These are phyloP conservation scores for Vicia sativa DNA, from an alignment of 306 rosid genomes.

Conservation along the genomic window DNA sequence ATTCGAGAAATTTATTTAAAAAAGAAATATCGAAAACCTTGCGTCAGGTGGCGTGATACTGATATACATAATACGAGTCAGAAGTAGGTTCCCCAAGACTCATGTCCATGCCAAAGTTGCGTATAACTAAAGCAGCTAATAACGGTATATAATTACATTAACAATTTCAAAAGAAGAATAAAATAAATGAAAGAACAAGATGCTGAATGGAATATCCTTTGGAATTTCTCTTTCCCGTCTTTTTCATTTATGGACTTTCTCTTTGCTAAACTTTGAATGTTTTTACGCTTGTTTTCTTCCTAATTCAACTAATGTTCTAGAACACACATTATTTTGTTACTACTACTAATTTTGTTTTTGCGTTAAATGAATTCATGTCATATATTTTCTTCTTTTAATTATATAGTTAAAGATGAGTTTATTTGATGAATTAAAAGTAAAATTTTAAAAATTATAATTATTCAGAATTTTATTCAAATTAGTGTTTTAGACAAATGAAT, in stretches of 20 bases:
- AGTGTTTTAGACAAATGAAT: too few species aligned
- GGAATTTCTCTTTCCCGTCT: background rate
- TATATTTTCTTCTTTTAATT: too few species aligned
- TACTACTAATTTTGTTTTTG: background rate
- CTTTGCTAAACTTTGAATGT: background rate
- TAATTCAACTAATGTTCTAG: slow-evolving; percentile 16
- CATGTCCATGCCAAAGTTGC: background rate
- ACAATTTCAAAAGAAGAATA: slow-evolving; percentile 9
- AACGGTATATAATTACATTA: background rate
- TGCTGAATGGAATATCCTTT: slow-evolving; percentile 40
- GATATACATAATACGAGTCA: background rate
- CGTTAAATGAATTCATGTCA: too few species aligned
- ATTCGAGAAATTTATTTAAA: too few species aligned
- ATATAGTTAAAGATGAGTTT: too few species aligned
- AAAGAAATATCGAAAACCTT: background rate
- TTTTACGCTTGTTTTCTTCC: slow-evolving; percentile 17
- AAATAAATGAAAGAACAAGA: slow-evolving; percentile 3
- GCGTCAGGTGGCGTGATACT: background rate
- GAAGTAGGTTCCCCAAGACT: background rate
- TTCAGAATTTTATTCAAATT: too few species aligned
- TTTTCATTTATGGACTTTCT: slow-evolving; percentile 17
- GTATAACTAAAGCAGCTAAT: slow-evolving; percentile 10
- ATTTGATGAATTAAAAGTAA: too few species aligned
- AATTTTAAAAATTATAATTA: too few species aligned
- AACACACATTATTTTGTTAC: background rate